Conservation (phyloP, 164 flowering plant genomes). For the Tetrastigma voinierianum region DNA sequence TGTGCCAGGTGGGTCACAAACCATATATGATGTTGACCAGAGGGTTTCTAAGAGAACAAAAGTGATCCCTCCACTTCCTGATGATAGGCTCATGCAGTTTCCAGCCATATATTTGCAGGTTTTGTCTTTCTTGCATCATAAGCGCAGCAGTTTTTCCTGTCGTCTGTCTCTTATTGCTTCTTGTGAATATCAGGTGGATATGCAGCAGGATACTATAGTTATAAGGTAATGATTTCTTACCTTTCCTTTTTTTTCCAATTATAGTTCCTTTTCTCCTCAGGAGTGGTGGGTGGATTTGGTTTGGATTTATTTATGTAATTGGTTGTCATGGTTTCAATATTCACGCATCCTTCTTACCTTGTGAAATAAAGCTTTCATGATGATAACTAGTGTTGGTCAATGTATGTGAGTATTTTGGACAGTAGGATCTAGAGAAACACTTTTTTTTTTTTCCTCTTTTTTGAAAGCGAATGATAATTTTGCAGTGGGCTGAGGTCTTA, state of each 20-base stretch:
- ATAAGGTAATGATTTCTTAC: constrained; percentile 58
- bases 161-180: neutral
- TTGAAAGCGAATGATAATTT: constrained; percentile 4
- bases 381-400: too few relatives aligned
- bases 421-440: too few relatives aligned
- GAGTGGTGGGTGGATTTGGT: neutral
- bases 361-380: too few relatives aligned
- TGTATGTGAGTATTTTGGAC: too few relatives aligned
- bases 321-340: too few relatives aligned
- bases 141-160: neutral
- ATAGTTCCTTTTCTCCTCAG: neutral
- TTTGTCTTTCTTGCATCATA: constrained; percentile 16
- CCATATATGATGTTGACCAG: constrained; percentile 78
- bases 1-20: constrained; percentile 78
- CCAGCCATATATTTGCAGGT: constrained; percentile 98
- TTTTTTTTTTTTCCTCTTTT: neutral
- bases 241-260: neutral
- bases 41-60: constrained; percentile 67
- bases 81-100: constrained; percentile 92
- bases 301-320: too few relatives aligned
- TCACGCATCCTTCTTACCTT: too few relatives aligned
- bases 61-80: constrained; percentile 80
- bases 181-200: constrained; percentile 65
- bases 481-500: constrained; percentile 99
- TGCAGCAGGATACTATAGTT: constrained; percentile 99